Percentiles rank a stretch among this genome's conserved stretches.
phyloP scores from a whole-genome alignment of 768 basidiomycete genomes.

The Cyclocybe aegerita region DNA sequence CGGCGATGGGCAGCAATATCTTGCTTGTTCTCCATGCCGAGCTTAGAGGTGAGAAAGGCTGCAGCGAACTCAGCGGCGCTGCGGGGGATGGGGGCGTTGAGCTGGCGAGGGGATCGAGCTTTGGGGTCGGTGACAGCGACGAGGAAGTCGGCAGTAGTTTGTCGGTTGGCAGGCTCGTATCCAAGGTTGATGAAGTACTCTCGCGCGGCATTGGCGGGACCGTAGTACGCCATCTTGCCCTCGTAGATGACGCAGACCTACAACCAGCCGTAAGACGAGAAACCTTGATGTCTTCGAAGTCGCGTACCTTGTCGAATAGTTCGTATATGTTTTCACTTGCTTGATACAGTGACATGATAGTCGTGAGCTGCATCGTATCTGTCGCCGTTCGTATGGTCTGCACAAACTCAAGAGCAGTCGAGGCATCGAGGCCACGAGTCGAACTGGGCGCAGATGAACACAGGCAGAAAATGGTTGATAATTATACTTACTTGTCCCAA shows the following conservation, averaged over 20 bases:
- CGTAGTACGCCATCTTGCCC: constrained; percentile 74
- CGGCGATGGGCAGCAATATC: constrained; percentile 46
- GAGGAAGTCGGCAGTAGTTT: constrained; percentile 67
- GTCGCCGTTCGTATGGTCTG: constrained; percentile 64
- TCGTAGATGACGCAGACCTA: constrained; percentile 63
- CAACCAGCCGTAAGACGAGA: too few species aligned
- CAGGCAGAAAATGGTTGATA: background rate
- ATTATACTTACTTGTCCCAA: constrained; percentile 61
- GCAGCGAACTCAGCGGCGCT: constrained; percentile 59
- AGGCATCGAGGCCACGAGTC: constrained; percentile 64
- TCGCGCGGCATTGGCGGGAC: constrained; percentile 60
- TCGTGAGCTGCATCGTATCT: constrained; percentile 51
- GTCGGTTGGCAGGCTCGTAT: constrained; percentile 58
- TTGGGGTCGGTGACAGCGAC: constrained; percentile 62
- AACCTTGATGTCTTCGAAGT: too few species aligned
- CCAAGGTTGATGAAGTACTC: constrained; percentile 72
- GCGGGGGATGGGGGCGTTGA: constrained; percentile 44
- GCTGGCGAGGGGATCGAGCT: constrained; percentile 49
- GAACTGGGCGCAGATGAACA: constrained; percentile 41
- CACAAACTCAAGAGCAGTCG: constrained; percentile 73
- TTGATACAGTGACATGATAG: constrained; percentile 84
- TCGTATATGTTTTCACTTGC: constrained; percentile 68
- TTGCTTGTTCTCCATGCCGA: constrained; percentile 39
- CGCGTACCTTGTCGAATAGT: constrained; percentile 70
- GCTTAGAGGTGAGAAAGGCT: constrained; percentile 39